phyloP scores from a whole-genome alignment of 2,329 filamentous ascomycete species.

The Microsporum audouinii region DNA sequence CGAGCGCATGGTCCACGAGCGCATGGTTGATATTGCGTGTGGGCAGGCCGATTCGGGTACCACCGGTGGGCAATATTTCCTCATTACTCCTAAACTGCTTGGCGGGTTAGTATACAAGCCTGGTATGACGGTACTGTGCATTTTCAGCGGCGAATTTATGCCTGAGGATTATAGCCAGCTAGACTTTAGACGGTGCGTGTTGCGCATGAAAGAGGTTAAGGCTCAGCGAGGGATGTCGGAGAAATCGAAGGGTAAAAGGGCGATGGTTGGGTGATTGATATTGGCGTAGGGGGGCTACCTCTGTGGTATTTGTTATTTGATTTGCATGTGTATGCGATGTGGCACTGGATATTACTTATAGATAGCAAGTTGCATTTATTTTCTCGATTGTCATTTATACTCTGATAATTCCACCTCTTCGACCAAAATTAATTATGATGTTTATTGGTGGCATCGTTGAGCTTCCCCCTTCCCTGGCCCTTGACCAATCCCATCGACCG shows the following conservation, averaged over 20 bases:
- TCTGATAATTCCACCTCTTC: not conserved
- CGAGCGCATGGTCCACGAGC: conserved; percentile 93
- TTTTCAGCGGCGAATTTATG: conserved; percentile 69
- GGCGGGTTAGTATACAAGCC: conserved; percentile 73
- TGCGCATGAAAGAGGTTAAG: conserved; percentile 24
- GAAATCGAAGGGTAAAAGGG: not conserved
- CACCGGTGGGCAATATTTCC: conserved; percentile 67
- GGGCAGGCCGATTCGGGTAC: conserved; percentile 42
- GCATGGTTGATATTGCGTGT: conserved; percentile 96
- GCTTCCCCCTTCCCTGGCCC: conserved; percentile 33
- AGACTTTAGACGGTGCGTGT: conserved; percentile 29
- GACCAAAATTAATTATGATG: not conserved
- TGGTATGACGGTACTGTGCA: conserved; percentile 88
- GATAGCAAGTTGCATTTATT: not conserved
- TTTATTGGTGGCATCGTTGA: conserved; percentile 11
- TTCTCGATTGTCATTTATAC: not conserved
- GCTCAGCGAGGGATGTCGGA: conserved; percentile 5
- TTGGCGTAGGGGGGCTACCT: not conserved
- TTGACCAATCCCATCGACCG: conserved; percentile 39
- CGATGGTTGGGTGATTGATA: not conserved
- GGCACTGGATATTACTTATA: conserved; percentile 1
- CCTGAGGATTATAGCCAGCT: conserved; percentile 29
- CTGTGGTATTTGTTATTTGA: not conserved
- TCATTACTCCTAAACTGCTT: conserved; percentile 93
- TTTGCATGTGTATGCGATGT: not conserved